Evolutionary conservation across 2,329 filamentous ascomycete species (phyloP), one percentile per base, ranked within the genome.

Genomic region (Fusarium papillatum): DNA sequence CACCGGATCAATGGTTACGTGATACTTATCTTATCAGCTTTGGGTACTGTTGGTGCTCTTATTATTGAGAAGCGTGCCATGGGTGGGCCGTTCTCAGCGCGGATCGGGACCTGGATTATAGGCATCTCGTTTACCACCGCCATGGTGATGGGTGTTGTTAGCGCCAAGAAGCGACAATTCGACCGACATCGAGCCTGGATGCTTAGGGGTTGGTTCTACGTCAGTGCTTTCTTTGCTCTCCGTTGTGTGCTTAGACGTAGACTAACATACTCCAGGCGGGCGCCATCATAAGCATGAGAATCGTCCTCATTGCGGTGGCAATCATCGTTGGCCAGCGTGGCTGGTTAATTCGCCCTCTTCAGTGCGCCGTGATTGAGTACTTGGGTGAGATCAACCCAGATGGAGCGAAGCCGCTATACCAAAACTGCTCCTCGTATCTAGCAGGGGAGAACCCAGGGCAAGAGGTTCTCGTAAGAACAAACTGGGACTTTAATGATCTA

Each of bases 161-260:
- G 62, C 17, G 64, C 71, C 3, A 74, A 39, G 24, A 39, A 67
- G 22, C 19, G 10, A 7, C 29, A 29, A 11, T 24, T 74, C 0
- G 67, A 68, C 1, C 39, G 53, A 16, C 72, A 74, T 24, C 50
- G 72, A 6, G 67, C 22, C 19, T 74, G 72, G 72, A 74, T 74
- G 71, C 26, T 74, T 2, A 39, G 72, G 7, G 72, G 48, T 7
- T 74, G 72, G 72, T 60, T 74, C 6, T 74, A 69, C 13, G 70
- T 62, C 7, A 22, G 71, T 55, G 14, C 3, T 22, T 13, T 1
- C 22, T 19, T 2, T 2, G 1, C 2, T 4, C 26, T 31, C 14
- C 2, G 14, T 39, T n/a, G 1, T 7, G 16, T 1, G 10, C 38
- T 5, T 9, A 29, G 4, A 24, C 16, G 3, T 14, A 0, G 4